Base-by-base conservation (phyloP, 2,329 filamentous ascomycete species). In the Exophiala xenobiotica region DNA sequence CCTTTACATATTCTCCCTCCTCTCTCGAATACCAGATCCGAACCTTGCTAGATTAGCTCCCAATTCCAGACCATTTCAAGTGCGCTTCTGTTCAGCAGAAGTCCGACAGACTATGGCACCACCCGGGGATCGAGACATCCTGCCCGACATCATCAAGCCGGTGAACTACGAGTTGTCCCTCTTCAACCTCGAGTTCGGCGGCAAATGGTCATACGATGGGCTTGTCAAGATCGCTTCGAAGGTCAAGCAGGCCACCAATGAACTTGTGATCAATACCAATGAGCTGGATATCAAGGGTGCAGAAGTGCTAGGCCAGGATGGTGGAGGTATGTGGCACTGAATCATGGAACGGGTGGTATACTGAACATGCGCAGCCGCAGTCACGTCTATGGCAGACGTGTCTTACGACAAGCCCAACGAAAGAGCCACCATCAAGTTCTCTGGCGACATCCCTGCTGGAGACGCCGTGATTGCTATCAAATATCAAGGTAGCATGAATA, bases 151-250 rank as follows among this genome's bases (percentile, higher is more conserved):
- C 66, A 83, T 92, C 67, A 92, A 90, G 74, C 90, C 93, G 2
- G 75, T 78, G 57, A 90, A 97, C 74, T 99, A 99, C 74, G 77
- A 82, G 64, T 78, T 99, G 60, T 89, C 86, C 49, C 80, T 99
- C 62, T 83, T 78, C 66, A 86, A 93, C 63, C 75, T 99, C 58
- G 85, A 96, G 62, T 73, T 83, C 47, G 79, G 80, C 58, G 81
- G 80, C 49, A 74, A 74, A 53, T 96, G 92, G 85, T 83, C 80
- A 54, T 99, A 92, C 75, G 83, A 92, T 73, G 93, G 93, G 60
- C 83, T 79, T 16, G 88, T 96, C 58, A 86, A 82, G 59, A 95
- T 99, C 68, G 80, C 87, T 61, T 78, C 86, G 53, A 82, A 86
- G 53, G 78, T 97, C 68, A 78, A 79, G 60, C 82, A 85, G 67